Evolutionary conservation across 2,329 filamentous ascomycete species (phyloP).

Genomic region (Pseudogymnoascus sp.): DNA sequence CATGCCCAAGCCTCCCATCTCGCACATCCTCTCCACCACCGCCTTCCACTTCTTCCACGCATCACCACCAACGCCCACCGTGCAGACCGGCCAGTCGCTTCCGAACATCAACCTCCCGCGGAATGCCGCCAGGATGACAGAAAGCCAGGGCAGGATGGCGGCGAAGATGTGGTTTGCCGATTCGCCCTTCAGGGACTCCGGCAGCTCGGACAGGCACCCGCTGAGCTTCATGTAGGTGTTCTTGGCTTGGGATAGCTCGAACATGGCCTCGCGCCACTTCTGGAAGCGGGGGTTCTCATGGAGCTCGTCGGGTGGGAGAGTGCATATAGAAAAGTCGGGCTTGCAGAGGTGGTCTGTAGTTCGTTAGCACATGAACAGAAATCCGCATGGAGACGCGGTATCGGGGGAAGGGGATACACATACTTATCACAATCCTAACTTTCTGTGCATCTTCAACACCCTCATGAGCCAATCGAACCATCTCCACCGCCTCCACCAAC

Average conservation of each 20-base stretch:
- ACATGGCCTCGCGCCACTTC: conserved; percentile 63
- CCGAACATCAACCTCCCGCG: conserved; percentile 79
- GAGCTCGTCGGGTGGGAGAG: conserved; percentile 38
- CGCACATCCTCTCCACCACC: conserved; percentile 61
- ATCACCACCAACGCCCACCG: conserved; percentile 42
- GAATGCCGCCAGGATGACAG: conserved; percentile 65
- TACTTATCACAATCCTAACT: conserved; percentile 32
- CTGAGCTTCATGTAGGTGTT: conserved; percentile 88
- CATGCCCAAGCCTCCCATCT: conserved; percentile 52
- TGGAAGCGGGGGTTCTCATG: conserved; percentile 39
- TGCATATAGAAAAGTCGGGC: conserved; percentile 63
- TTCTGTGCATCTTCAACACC: conserved; percentile 51
- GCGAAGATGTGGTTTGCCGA: conserved; percentile 52
- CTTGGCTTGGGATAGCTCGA: conserved; percentile 55
- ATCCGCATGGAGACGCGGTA: background rate
- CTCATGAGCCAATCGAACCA: conserved; percentile 61
- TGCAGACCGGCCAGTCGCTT: conserved; percentile 91
- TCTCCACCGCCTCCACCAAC: conserved; percentile 61
- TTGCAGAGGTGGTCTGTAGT: conserved; percentile 78
- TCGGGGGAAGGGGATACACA: conserved; percentile 12
- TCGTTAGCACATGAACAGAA: conserved; percentile 14
- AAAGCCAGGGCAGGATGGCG: conserved; percentile 62
- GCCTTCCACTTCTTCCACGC: conserved; percentile 72
- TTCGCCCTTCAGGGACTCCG: conserved; percentile 43
- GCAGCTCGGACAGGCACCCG: conserved; percentile 74